Evolutionary conservation across 2,329 filamentous ascomycete species (phyloP).

Genomic region (Xylaria sp.): DNA sequence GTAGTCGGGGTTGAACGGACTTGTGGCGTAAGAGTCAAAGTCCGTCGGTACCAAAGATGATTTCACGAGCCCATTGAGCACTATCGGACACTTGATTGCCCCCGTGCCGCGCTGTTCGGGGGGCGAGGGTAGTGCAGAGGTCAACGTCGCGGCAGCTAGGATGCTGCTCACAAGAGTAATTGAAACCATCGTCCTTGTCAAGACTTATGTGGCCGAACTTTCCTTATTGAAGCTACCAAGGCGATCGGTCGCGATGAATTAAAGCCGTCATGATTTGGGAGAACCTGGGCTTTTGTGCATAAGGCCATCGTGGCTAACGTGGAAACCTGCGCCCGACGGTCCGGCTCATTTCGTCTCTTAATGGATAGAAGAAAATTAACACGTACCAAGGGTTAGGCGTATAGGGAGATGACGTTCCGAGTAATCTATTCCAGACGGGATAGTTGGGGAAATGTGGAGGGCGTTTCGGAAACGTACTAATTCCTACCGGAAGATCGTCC

Average conservation of each 20-base stretch:
- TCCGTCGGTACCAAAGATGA: constrained; percentile 42
- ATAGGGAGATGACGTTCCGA: constrained; percentile 43
- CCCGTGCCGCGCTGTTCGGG: constrained; percentile 42
- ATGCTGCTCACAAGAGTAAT: constrained; percentile 38
- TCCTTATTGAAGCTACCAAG: background rate
- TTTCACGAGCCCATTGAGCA: constrained; percentile 46
- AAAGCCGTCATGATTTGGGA: constrained; percentile 10
- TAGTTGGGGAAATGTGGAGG: constrained; percentile 39
- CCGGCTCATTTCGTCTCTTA: constrained; percentile 11
- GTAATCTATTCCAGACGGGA: constrained; percentile 39
- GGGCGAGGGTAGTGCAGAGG: constrained; percentile 37
- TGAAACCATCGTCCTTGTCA: constrained; percentile 40
- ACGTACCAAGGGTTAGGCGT: background rate
- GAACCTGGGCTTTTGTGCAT: constrained; percentile 16
- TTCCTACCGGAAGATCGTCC: constrained; percentile 35
- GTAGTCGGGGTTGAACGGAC: constrained; percentile 49
- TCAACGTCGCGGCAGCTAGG: constrained; percentile 33
- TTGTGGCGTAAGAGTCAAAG: constrained; percentile 49
- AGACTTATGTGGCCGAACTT: background rate
- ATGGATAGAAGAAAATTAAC: background rate
- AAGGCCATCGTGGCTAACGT: constrained; percentile 27
- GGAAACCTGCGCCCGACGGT: constrained; percentile 14
- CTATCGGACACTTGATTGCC: constrained; percentile 44
- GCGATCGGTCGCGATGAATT: background rate
- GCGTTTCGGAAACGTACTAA: constrained; percentile 38